phyloP scores from a whole-genome alignment of 2,329 filamentous ascomycete genomes.

The Ophiostoma sp. region DNA sequence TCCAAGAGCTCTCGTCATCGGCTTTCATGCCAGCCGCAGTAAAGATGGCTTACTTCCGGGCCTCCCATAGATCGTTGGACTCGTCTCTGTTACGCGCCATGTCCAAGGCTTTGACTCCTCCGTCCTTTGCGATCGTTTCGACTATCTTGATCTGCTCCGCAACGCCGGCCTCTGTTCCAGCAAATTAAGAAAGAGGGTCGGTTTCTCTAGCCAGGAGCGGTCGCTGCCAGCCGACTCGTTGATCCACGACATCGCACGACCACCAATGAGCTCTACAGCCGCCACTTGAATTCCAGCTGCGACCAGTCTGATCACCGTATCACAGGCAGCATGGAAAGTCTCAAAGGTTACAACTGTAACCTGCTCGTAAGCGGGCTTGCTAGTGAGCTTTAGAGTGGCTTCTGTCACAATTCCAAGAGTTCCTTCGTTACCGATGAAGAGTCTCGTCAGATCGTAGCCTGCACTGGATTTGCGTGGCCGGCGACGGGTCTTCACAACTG shows the following conservation, averaged over 20 bases:
- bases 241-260: conserved; percentile 75
- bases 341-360: conserved; percentile 66
- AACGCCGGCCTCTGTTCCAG: conserved; percentile 57
- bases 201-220: conserved; percentile 63
- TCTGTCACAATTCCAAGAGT: conserved; percentile 89
- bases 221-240: conserved; percentile 61
- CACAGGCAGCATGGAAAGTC: conserved; percentile 63
- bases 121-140: conserved; percentile 54
- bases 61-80: conserved; percentile 73
- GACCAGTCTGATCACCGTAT: conserved; percentile 76
- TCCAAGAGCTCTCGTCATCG: conserved; percentile 69
- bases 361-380: conserved; percentile 70
- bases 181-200: conserved; percentile 80
- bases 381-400: conserved; percentile 79
- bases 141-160: conserved; percentile 74
- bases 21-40: conserved; percentile 64
- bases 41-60: conserved; percentile 79
- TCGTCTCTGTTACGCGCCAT: conserved; percentile 66
- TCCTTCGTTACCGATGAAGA: conserved; percentile 88
- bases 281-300: conserved; percentile 76
- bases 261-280: conserved; percentile 88
- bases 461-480: conserved; percentile 84
- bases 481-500: conserved; percentile 82
- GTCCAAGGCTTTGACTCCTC: conserved; percentile 65
- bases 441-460: conserved; percentile 83